Evolutionary conservation across 2,329 filamentous ascomycete species (phyloP), one percentile per base, ranked within the genome.

Genomic region (Fusarium sp.): DNA sequence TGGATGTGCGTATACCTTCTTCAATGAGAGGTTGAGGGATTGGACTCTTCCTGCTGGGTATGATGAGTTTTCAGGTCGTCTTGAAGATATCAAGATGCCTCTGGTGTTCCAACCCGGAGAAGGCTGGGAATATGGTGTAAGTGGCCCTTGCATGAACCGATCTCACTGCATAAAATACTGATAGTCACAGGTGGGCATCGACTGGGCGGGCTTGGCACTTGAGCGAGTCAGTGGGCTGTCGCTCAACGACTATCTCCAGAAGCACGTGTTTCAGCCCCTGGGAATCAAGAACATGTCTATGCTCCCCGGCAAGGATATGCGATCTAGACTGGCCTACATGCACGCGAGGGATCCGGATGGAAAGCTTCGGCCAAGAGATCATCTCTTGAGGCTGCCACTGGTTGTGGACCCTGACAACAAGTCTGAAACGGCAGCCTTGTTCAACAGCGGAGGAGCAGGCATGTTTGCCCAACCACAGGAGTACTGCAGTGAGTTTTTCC

Each of bases 31-130:
- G 2, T 76, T 90, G 30, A 76, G 85, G 17, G 81, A 89, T 15
- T 88, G 83, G 80, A 82, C 81, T 2, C 81, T 84, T 14, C 89
- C 89, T 0, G 80, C 82, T 0, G 89, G 89, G 0, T 76, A 86
- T 6, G 88, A 92, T 65, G 90, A 92, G 76, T 89, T 92, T 74
- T 86, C 86, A 0, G 87, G 88, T 1, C 83, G 88, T 7, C 76
- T 86, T 17, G 83, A 85, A 35, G 90, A 90, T 27, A 82, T 92
- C 50, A 76, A 86, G 38, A 78, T 81, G 66, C 89, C 91, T 1
- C 80, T 94, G 17, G 79, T 92, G 1, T 90, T 91, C 72, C 90
- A 93, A 72, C 91, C 92, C 0, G 91, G 91, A 0, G 85, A 87
- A 27, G 83, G 83, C 4, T 93, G 90, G 88, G 85, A 89, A 66